Percentiles rank a stretch among this genome's conserved stretches.
These are phyloP conservation scores for Microbotryum silenes-acaulis DNA, from an alignment of 1,284 basidiomycete genomes.

Conservation along the genomic window DNA sequence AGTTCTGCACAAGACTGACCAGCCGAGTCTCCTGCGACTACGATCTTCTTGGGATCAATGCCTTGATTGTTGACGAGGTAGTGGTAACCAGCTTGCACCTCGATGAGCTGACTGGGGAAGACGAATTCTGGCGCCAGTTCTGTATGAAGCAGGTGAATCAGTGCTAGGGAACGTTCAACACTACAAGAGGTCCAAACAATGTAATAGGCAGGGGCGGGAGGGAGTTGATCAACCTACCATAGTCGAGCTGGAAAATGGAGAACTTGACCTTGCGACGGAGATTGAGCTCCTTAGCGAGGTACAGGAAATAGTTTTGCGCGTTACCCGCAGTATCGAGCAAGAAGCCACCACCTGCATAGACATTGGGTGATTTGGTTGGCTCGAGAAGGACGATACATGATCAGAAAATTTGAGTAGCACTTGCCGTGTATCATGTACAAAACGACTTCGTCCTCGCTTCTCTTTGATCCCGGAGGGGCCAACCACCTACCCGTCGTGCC, in stretches of 20 bases:
- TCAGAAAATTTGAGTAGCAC: not conserved
- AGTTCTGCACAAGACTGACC: not conserved
- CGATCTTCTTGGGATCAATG: constrained; percentile 51
- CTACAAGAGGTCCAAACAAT: too few species aligned
- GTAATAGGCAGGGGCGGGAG: too few species aligned
- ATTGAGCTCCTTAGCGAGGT: constrained; percentile 16
- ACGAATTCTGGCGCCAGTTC: constrained; percentile 23
- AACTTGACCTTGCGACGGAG: constrained; percentile 12
- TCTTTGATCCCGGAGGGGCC: constrained; percentile 13
- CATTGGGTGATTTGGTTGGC: not conserved
- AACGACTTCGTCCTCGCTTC: constrained; percentile 11
- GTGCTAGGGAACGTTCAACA: too few species aligned
- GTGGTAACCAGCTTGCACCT: constrained; percentile 56
- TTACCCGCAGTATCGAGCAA: constrained; percentile 13
- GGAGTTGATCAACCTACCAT: constrained; percentile 1
- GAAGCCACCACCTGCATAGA: not conserved
- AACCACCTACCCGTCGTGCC: constrained; percentile 15
- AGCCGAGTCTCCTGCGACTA: constrained; percentile 61
- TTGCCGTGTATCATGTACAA: constrained; percentile 15
- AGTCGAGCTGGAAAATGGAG: constrained; percentile 21
- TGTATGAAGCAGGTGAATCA: not conserved
- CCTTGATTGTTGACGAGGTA: constrained; percentile 51
- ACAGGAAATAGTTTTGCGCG: constrained; percentile 6
- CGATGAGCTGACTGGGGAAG: constrained; percentile 54
- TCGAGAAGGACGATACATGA: too few species aligned